Evolutionary conservation across 2,329 filamentous ascomycete genomes (phyloP).

Genomic region (Pseudogymnoascus sp.): DNA sequence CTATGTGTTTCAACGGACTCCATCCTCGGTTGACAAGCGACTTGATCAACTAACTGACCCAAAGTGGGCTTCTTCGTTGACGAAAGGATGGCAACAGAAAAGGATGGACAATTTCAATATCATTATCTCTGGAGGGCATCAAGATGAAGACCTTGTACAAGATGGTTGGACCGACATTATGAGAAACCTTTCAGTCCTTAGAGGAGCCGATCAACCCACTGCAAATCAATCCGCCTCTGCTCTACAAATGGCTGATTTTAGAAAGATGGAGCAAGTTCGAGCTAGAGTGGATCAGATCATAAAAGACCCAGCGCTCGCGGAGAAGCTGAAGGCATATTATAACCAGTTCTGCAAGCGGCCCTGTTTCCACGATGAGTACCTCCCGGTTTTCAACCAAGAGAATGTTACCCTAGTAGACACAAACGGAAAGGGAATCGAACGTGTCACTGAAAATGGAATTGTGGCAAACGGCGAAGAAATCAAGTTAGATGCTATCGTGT

Average conservation of each 20-base stretch:
- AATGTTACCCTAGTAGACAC: conserved; percentile 13
- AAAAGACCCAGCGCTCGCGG: background rate
- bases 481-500: conserved; percentile 9
- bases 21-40: conserved; percentile 34
- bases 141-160: conserved; percentile 7
- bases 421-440: conserved; percentile 11
- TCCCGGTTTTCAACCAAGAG: conserved; percentile 7
- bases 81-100: conserved; percentile 42
- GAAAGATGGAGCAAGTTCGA: conserved; percentile 11
- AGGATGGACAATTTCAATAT: conserved; percentile 38
- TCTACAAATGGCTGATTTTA: conserved; percentile 8
- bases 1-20: conserved; percentile 40
- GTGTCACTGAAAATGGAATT: conserved; percentile 8
- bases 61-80: conserved; percentile 22
- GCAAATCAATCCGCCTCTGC: background rate
- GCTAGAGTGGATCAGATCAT: conserved; percentile 9
- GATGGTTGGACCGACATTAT: conserved; percentile 11
- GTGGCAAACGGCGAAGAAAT: background rate
- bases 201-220: background rate
- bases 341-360: conserved; percentile 11
- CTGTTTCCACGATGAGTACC: conserved; percentile 13
- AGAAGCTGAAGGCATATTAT: conserved; percentile 12
- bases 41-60: conserved; percentile 35
- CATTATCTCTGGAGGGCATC: conserved; percentile 1
- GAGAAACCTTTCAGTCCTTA: background rate